These are phyloP conservation scores for Rhazya stricta DNA, from an alignment of 257 asterid genomes.

Conservation along the genomic window DNA sequence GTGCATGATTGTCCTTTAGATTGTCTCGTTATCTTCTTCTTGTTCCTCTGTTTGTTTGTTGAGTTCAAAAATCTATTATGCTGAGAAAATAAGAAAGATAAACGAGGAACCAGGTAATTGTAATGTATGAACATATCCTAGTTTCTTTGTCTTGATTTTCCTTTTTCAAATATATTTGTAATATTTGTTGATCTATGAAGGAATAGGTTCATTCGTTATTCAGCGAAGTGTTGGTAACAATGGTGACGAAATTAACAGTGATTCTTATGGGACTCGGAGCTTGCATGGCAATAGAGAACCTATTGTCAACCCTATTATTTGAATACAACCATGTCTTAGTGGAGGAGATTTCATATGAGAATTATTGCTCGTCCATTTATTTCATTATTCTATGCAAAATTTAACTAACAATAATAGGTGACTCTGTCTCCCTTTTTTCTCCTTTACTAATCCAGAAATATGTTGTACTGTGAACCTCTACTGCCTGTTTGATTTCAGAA, in stretches of 20 bases:
- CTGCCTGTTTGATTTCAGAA: not conserved
- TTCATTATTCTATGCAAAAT: not conserved
- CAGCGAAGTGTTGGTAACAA: not conserved
- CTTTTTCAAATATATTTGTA: not conserved
- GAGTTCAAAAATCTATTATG: not conserved
- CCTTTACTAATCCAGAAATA: not conserved
- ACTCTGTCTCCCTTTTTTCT: not conserved
- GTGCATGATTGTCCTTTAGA: not conserved
- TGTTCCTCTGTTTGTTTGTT: not conserved
- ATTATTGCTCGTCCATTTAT: not conserved
- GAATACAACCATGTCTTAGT: not conserved
- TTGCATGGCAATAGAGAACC: not conserved
- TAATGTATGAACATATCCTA: not conserved
- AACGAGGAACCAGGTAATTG: not conserved
- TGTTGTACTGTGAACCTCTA: not conserved
- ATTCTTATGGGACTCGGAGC: not conserved
- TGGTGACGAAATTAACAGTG: not conserved
- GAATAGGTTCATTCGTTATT: not conserved
- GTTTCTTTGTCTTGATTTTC: not conserved
- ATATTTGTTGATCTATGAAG: not conserved
- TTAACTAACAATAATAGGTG: not conserved
- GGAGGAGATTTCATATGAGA: not conserved
- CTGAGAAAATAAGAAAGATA: not conserved
- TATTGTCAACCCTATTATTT: not conserved
- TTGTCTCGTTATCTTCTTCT: not conserved